A percentile compares a stretch with the other conserved stretches of the same genome.
Evolutionary conservation across 2,329 filamentous ascomycete species (phyloP).

Genomic region (Aspergillus neoniger): DNA sequence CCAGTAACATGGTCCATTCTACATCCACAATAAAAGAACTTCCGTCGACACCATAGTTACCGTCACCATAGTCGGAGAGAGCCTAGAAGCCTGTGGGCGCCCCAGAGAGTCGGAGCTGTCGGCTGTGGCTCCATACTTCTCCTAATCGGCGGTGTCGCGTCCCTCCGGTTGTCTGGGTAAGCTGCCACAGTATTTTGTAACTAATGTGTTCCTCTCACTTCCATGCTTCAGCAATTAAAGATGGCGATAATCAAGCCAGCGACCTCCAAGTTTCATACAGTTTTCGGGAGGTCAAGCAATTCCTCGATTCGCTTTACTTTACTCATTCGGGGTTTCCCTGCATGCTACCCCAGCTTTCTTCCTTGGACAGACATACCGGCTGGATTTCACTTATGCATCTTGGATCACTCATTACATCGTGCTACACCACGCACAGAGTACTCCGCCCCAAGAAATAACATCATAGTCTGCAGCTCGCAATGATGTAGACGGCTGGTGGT

Average conservation of each 20-base stretch:
- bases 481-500: neutral
- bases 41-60: neutral
- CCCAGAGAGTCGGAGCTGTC: conserved; percentile 7
- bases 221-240: no score
- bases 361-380: neutral
- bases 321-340: neutral
- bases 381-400: neutral
- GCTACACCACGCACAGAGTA: neutral
- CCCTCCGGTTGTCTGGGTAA: neutral
- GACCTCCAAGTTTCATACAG: neutral
- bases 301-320: neutral
- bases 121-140: conserved; percentile 12
- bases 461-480: neutral
- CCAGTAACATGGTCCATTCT: neutral
- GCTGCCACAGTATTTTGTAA: no score
- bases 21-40: neutral
- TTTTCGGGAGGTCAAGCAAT: neutral
- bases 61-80: conserved; percentile 3
- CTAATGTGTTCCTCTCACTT: no score
- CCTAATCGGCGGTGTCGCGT: neutral
- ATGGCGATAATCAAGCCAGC: neutral
- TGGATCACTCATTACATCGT: neutral
- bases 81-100: conserved; percentile 17
- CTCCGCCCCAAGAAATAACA: neutral
- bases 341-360: neutral